These are phyloP conservation scores for Gymnopilus junonius DNA, from an alignment of 768 basidiomycete species.

Conservation along the genomic window DNA sequence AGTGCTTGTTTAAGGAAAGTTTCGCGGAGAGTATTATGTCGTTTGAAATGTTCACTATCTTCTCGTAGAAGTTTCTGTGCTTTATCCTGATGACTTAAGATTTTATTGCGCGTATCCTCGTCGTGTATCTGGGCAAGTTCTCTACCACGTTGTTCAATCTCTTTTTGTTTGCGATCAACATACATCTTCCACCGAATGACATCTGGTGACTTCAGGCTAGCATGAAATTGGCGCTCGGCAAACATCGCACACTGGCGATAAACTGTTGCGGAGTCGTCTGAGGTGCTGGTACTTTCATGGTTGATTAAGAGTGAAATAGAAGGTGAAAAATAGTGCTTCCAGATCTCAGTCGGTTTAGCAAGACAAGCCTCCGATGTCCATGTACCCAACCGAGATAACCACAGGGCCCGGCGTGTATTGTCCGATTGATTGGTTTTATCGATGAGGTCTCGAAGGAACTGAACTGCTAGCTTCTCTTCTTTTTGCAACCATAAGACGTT, in stretches of 20 bases:
- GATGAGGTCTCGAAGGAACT: slow-evolving; percentile 56
- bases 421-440: not conserved
- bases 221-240: slow-evolving; percentile 85
- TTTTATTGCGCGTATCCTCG: slow-evolving; percentile 15
- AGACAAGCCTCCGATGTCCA: slow-evolving; percentile 91
- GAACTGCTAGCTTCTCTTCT: slow-evolving; percentile 84
- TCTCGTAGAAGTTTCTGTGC: slow-evolving; percentile 42
- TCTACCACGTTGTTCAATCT: slow-evolving; percentile 60
- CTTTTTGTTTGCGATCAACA: slow-evolving; percentile 69
- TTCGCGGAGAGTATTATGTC: slow-evolving; percentile 58
- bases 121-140: slow-evolving; percentile 29
- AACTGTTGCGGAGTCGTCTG: slow-evolving; percentile 54
- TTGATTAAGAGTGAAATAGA: slow-evolving; percentile 47
- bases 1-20: slow-evolving; percentile 77
- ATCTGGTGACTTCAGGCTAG: slow-evolving; percentile 71
- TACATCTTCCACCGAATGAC: slow-evolving; percentile 71
- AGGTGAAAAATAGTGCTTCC: slow-evolving; percentile 67
- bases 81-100: slow-evolving; percentile 30
- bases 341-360: slow-evolving; percentile 76
- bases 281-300: not conserved
- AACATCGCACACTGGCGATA: slow-evolving; percentile 87
- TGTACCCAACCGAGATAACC: slow-evolving; percentile 78
- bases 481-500: slow-evolving; percentile 88
- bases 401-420: slow-evolving; percentile 36
- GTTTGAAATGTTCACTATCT: slow-evolving; percentile 53